Base-by-base conservation (phyloP, 805 yeast genomes). In the Cyberlindnera subsufficiens region DNA sequence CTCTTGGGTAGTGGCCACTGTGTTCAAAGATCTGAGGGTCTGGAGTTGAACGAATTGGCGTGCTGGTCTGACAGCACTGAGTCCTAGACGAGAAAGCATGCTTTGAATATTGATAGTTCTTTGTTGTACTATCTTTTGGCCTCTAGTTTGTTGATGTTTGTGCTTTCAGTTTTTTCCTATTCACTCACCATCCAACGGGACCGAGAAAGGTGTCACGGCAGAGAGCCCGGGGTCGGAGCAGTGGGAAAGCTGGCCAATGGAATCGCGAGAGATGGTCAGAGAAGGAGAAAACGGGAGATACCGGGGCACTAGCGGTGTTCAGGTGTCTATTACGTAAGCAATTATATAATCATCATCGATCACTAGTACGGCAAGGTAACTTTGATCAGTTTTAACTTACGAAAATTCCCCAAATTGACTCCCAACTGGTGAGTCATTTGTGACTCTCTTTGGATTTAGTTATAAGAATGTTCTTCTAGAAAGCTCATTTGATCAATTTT, bases 1-100 rank as follows among this genome's bases (percentile, higher is more conserved):
- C 20, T 68, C 76, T 34, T 72, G 71, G 30, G 86, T 67, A 39
- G 88, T 74, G 49, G 65, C 62, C 46, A 76, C 72, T 13, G 81
- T 71, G 42, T 54, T 50, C 29, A 56, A 39, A 10, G 41, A 30
- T 46, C 59, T 52, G 44, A 40, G 6, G 27, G 47, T 35, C 44
- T 45, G 49, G n/a, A 35, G 42, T 22, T 43, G 52, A 15, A 48
- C 44, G n/a, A 40, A 7, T 16, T 32, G 40, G 13, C 22, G 16
- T 14, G 40, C 19, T 25, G 53, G 52, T 45, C 49, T 49, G 29
- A 38, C 11, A 27, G 31, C 29, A 30, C 25, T 30, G 30, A 47
- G 42, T 30, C 47, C 46, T 35, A 46, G 43, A 25, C 46, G 37
- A 37, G 42, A 19, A 20, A 47, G 44, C 50, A 41, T 44, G 27